A percentile compares a stretch with the other conserved stretches of the same genome.
These are phyloP conservation scores for Symbiodinium natans DNA, from an alignment of 73 alveolate genomes.

Conservation along the genomic window DNA sequence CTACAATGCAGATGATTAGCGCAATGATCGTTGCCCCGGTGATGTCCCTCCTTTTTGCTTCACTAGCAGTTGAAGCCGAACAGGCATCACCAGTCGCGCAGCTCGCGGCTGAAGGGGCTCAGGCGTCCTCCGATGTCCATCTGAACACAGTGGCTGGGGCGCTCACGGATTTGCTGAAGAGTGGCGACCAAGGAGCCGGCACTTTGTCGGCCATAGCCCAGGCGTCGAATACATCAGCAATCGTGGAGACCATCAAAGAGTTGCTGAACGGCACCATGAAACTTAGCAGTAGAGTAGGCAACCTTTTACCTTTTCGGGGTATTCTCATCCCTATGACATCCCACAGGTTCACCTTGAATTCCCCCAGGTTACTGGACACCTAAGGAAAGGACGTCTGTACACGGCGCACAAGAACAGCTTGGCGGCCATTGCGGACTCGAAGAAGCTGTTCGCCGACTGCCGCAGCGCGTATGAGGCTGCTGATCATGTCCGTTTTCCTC, in stretches of 20 bases:
- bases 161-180: slow-evolving; percentile 61
- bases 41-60: not conserved
- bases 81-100: slow-evolving; percentile 15
- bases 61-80: slow-evolving; percentile 9
- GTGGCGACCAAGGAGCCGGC: not conserved
- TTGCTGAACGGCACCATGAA: slow-evolving; percentile 60
- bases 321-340: no score
- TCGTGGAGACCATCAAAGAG: slow-evolving; percentile 60
- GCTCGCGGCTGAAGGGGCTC: slow-evolving; percentile 7
- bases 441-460: not conserved
- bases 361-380: no score
- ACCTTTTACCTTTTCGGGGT: no score
- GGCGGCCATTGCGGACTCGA: slow-evolving; percentile 16
- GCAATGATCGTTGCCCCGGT: not conserved
- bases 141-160: slow-evolving; percentile 71
- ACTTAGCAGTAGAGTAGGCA: no score
- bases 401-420: slow-evolving; percentile 22
- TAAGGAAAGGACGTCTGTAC: slow-evolving; percentile 11
- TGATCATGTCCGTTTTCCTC: slow-evolving; percentile 58
- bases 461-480: slow-evolving; percentile 6
- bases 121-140: slow-evolving; percentile 44
- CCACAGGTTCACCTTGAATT: no score
- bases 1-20: not conserved
- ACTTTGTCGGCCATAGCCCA: not conserved
- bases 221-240: slow-evolving; percentile 42